Base-by-base conservation (phyloP, 75 land plant genomes). In the Selaginella tamariscina region DNA sequence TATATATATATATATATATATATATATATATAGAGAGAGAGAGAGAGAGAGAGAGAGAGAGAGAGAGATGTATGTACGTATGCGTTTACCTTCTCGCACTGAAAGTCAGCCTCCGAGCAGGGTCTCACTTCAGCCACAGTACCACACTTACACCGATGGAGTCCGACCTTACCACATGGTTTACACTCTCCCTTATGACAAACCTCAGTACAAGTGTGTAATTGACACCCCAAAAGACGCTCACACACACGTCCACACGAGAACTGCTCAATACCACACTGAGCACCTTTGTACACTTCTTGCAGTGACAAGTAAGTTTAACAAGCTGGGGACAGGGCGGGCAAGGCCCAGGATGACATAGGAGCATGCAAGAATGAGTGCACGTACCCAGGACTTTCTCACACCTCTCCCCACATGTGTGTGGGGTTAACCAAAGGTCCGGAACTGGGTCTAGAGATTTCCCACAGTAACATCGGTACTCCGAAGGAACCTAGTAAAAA, bases 271-370 rank as follows among this genome's bases (percentile, higher is more conserved):
- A 78, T 82, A 2, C 88, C 88, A 67, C 99, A 95, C 2, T 96
- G 72, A 81, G 81, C 5, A 82, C 79, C 66, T 91, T 89, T 18
- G 83, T 62, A 0, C 55, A 27, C 0, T 69, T 31, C 32, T 92
- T 87, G 60, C 99, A 95, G 24, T 68, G 28, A 55, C 32, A 27
- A n/a, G 64, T 68, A 20, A 75, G 11, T 29, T 74, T 65, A 15
- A 91, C 80, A 21, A 91, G 72, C 75, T 90, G 84, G 0, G 99
- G 99, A 65, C 99, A 95, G 2, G 99, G 82, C 0, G 99, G 99
- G 68, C 99, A 95, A 0, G 92, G 89, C 20, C 99, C 99, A 22
- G 99, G 99, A 70, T 95, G 99, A 77, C 99, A 95, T 20, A 95
- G 70, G 31, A 95, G 72, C 56, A 84, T 70, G 63, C 99, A 95